These are phyloP conservation scores for Monosporascus sp. DNA, from an alignment of 2,329 filamentous ascomycete species.

Conservation along the genomic window DNA sequence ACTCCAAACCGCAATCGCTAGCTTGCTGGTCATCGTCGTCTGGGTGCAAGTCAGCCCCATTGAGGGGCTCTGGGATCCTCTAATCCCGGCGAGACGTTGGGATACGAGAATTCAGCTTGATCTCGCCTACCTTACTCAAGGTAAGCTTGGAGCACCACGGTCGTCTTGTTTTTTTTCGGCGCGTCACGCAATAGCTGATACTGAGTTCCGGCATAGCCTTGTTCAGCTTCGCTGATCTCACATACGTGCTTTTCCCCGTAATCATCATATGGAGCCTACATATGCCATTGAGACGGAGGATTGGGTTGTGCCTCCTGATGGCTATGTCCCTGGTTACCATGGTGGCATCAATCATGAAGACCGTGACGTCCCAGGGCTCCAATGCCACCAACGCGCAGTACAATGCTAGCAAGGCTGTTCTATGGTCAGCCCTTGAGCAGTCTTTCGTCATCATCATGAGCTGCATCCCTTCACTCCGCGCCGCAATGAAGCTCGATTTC, in stretches of 20 bases:
- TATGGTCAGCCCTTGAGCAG: too few species aligned
- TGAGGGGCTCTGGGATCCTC: constrained; percentile 1
- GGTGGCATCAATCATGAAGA: constrained; percentile 1
- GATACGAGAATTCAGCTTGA: background rate
- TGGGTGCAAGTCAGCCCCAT: background rate
- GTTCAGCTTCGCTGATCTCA: constrained; percentile 1
- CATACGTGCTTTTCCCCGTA: constrained; percentile 6
- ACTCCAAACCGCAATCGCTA: background rate
- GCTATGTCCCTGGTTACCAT: constrained; percentile 5
- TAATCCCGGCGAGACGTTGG: background rate
- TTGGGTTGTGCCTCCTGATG: constrained; percentile 2
- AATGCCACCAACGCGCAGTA: too few species aligned
- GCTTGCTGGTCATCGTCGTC: background rate
- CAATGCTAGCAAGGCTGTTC: too few species aligned
- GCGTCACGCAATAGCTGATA: too few species aligned
- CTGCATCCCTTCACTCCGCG: too few species aligned
- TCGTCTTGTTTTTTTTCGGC: too few species aligned
- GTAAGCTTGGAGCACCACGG: too few species aligned
- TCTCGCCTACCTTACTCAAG: too few species aligned
- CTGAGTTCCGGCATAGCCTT: background rate
- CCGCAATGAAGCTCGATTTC: too few species aligned
- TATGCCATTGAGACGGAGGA: constrained; percentile 2
- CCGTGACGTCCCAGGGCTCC: background rate
- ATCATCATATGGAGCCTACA: constrained; percentile 7
- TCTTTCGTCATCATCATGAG: too few species aligned